A percentile compares a stretch with the other conserved stretches of the same genome.
Conservation (phyloP, 2,329 filamentous ascomycete genomes). For the Paracoccidioides brasiliensis region DNA sequence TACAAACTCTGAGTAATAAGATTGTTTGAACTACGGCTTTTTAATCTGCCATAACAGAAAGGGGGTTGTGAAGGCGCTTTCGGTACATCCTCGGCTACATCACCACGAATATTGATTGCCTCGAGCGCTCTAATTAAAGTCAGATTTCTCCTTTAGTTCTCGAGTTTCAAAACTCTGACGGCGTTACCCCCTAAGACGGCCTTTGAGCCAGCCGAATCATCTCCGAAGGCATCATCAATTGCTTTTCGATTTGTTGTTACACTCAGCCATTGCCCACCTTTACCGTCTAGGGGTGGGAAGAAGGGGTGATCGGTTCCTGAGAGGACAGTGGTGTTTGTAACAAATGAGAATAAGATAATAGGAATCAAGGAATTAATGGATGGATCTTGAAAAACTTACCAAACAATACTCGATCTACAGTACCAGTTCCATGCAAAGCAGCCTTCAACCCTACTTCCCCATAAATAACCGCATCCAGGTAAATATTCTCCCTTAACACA, state of each 20-base stretch:
- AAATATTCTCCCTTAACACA: conserved; percentile 60
- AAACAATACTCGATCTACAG: conserved; percentile 29
- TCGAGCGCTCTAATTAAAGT: too few relatives aligned
- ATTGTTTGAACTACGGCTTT: too few relatives aligned
- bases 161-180: conserved; percentile 28
- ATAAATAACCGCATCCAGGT: conserved; percentile 57
- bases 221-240: conserved; percentile 26
- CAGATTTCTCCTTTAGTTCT: conserved; percentile 4
- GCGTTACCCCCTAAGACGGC: conserved; percentile 34
- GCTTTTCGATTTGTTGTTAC: conserved; percentile 36
- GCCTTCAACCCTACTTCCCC: conserved; percentile 50
- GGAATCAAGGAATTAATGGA: background rate
- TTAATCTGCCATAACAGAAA: too few relatives aligned
- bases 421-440: conserved; percentile 57
- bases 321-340: conserved; percentile 5
- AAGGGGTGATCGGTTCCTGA: conserved; percentile 34
- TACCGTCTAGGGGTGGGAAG: conserved; percentile 28
- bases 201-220: conserved; percentile 19
- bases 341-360: background rate
- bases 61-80: too few relatives aligned
- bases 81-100: too few relatives aligned
- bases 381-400: conserved; percentile 15
- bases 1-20: too few relatives aligned
- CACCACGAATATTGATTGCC: too few relatives aligned
- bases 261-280: conserved; percentile 31